Percentiles rank a stretch among this genome's conserved stretches.
phyloP scores from a whole-genome alignment of 2,329 filamentous ascomycete species.

The Aspergillus texensis region DNA sequence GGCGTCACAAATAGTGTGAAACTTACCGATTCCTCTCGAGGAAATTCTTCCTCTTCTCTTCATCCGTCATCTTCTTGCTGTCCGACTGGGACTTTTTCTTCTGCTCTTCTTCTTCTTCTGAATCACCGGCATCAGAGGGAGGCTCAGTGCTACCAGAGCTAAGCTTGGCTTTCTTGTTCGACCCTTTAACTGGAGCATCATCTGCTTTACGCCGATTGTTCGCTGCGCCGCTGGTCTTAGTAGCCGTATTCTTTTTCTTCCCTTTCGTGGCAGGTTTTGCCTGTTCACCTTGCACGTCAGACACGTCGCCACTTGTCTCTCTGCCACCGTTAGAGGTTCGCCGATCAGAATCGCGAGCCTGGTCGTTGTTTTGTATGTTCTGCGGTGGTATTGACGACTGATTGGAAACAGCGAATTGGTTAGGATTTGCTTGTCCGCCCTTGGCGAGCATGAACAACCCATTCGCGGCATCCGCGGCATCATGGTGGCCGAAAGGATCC shows the following conservation, averaged over 20 bases:
- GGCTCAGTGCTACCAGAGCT: conserved; percentile 51
- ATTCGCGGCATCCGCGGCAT: conserved; percentile 91
- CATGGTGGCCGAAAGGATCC: conserved; percentile 81
- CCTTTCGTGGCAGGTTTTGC: conserved; percentile 66
- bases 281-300: conserved; percentile 71
- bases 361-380: conserved; percentile 56
- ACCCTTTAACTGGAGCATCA: conserved; percentile 67
- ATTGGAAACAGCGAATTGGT: conserved; percentile 56
- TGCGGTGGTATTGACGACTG: conserved; percentile 55
- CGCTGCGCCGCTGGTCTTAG: conserved; percentile 49
- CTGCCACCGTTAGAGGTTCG: conserved; percentile 58
- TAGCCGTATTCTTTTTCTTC: conserved; percentile 66
- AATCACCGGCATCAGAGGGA: conserved; percentile 51
- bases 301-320: conserved; percentile 69
- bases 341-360: conserved; percentile 49
- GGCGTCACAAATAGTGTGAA: background rate
- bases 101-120: conserved; percentile 51
- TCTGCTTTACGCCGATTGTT: conserved; percentile 79
- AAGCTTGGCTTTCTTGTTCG: conserved; percentile 74
- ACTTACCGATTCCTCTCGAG: conserved; percentile 90
- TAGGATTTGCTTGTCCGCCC: conserved; percentile 58
- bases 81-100: conserved; percentile 58
- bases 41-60: conserved; percentile 98
- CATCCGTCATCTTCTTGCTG: conserved; percentile 89
- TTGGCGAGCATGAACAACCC: conserved; percentile 86